phyloP scores from a whole-genome alignment of 179 eudicot species.

The Spinacia oleracea region DNA sequence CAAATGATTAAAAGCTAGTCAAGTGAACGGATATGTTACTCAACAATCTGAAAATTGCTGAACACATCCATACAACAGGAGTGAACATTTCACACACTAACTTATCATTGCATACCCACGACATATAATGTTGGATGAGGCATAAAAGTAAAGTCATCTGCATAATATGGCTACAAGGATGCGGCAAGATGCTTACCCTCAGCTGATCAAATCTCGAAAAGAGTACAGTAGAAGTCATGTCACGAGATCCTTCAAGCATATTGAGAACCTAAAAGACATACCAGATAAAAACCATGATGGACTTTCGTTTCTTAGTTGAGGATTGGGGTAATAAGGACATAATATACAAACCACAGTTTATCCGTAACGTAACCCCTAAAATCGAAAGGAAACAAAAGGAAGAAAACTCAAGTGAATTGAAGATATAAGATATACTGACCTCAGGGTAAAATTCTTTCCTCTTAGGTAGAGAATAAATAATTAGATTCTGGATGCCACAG shows the following conservation, averaged over 20 bases:
- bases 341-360: not conserved
- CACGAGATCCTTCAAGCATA: slow-evolving; percentile 76
- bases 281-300: not conserved
- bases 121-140: not conserved
- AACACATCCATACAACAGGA: not conserved
- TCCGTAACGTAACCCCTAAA: not conserved
- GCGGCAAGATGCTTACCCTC: slow-evolving; percentile 52
- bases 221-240: slow-evolving; percentile 71
- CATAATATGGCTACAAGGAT: not conserved
- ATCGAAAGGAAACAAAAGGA: not conserved
- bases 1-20: too few relatives aligned
- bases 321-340: not conserved
- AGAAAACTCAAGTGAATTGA: not conserved
- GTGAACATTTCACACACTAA: not conserved
- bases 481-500: slow-evolving; percentile 80
- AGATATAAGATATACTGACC: slow-evolving; percentile 40
- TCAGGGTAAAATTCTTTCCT: slow-evolving; percentile 96
- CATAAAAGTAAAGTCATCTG: not conserved
- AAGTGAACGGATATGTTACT: not conserved
- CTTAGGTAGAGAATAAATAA: slow-evolving; percentile 91
- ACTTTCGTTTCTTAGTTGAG: not conserved
- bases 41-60: not conserved
- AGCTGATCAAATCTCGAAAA: slow-evolving; percentile 74
- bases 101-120: not conserved
- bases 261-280: slow-evolving; percentile 62